These are phyloP conservation scores for Cladophialophora psammophila DNA, from an alignment of 2,329 filamentous ascomycete genomes.

Conservation along the genomic window DNA sequence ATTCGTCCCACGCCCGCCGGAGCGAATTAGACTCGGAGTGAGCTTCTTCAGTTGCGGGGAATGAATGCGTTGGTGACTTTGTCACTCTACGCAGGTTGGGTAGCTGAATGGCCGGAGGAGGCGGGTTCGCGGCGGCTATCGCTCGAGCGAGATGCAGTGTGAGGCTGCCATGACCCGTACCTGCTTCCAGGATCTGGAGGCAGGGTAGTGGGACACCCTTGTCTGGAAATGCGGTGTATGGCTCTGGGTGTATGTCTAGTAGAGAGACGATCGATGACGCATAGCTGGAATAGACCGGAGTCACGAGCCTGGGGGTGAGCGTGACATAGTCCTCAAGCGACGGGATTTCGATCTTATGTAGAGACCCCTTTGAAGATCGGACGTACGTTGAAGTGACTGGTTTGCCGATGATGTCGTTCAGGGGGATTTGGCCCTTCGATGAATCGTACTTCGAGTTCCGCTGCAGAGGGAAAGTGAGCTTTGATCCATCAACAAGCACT, in stretches of 20 bases:
- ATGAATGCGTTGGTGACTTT: slow-evolving; percentile 26
- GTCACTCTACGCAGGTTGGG: slow-evolving; percentile 34
- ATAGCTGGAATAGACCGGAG: slow-evolving; percentile 79
- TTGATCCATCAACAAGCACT: slow-evolving; percentile 50
- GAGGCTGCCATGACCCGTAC: slow-evolving; percentile 82
- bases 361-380: slow-evolving; percentile 23
- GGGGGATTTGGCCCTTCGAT: slow-evolving; percentile 45
- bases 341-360: slow-evolving; percentile 50
- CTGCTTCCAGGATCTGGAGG: slow-evolving; percentile 81
- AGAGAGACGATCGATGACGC: slow-evolving; percentile 77
- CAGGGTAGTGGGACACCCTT: slow-evolving; percentile 46
- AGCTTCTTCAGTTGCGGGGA: slow-evolving; percentile 37
- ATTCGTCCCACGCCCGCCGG: slow-evolving; percentile 52
- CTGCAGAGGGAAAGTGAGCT: slow-evolving; percentile 53
- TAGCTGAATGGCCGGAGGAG: slow-evolving; percentile 49
- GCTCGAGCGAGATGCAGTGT: slow-evolving; percentile 78
- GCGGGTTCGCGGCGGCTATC: slow-evolving; percentile 73
- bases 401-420: slow-evolving; percentile 70
- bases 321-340: slow-evolving; percentile 77
- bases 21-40: slow-evolving; percentile 7
- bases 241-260: slow-evolving; percentile 73
- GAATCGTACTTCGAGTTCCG: slow-evolving; percentile 46
- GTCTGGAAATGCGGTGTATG: slow-evolving; percentile 37
- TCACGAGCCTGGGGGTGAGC: slow-evolving; percentile 73
- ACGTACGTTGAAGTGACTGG: slow-evolving; percentile 39